Evolutionary conservation across 805 yeast genomes (phyloP).

Genomic region (Sugiyamaella qingdaonensis): DNA sequence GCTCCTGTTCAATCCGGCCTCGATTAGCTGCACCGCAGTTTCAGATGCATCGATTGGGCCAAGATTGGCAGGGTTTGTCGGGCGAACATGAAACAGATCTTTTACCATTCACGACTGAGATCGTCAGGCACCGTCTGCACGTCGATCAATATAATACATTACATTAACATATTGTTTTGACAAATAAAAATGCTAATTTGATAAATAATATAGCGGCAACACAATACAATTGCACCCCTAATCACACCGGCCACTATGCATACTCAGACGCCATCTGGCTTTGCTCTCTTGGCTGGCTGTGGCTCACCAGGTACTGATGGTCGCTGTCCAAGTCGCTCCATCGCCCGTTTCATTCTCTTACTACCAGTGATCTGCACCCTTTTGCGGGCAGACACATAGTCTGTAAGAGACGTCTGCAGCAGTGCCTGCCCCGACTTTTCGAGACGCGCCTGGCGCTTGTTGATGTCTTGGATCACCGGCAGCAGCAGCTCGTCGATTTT

Average conservation of each 20-base stretch:
- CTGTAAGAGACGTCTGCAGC: constrained; percentile 24
- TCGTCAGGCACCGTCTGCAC: not conserved
- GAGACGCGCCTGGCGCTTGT: constrained; percentile 32
- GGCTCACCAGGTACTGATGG: not conserved
- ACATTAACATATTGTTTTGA: no score
- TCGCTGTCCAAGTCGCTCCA: constrained; percentile 14
- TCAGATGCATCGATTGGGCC: constrained; percentile 3
- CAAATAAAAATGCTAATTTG: no score
- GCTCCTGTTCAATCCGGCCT: not conserved
- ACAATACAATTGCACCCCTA: no score
- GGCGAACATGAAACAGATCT: constrained; percentile 1
- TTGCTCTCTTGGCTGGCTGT: no score
- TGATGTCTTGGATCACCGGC: constrained; percentile 79
- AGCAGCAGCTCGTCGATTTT: constrained; percentile 76
- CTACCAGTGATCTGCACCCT: constrained; percentile 17
- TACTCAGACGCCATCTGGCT: no score
- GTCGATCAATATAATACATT: no score
- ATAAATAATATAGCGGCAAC: no score
- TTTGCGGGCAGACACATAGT: constrained; percentile 25
- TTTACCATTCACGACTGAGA: not conserved
- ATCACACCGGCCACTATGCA: no score
- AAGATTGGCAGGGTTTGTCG: not conserved
- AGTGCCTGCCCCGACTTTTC: constrained; percentile 5
- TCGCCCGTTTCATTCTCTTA: constrained; percentile 27
- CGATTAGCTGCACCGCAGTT: not conserved